Base-by-base conservation (phyloP, 768 basidiomycete genomes). In the Pluteus cervinus region DNA sequence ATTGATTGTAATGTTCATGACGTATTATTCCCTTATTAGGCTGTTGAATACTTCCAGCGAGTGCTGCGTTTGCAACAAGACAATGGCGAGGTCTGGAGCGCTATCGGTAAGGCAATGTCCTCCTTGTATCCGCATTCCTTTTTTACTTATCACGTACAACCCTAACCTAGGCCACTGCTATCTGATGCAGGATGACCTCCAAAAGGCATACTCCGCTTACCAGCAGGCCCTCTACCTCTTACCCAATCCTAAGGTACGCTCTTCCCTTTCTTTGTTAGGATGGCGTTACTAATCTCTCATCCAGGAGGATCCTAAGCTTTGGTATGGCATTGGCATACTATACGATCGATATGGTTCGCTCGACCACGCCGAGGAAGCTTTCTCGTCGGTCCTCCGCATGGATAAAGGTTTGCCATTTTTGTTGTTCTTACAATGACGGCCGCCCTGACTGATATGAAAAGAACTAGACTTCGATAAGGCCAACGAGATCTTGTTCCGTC, bases 311-410 rank as follows among this genome's bases (percentile, higher is more conserved):
- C 93, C 94, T 4, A 97, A 98, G 56, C 71, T 99, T 7, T 99
- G 96, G 96, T 99, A 98, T 56, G 96, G 96, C 24, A 98, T 99
- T 55, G 96, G 96, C 23, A 98, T 98, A 40, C 79, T 98, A 23
- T 98, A 99, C 53, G 96, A 99, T 68, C 84, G 96, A 21, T 99
- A 98, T 52, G 96, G 96, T 11, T 93, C 90, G 36, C 72, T 99
- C 56, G 94, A 99, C 63, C 96, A 98, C 50, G 96, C 96, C 47
- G 96, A 99, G 62, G 96, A 98, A 57, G 96, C 96, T 1, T 99
- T 99, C 52, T 82, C 90, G 0, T 92, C 88, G 9, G 94, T 98
- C 17, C 77, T 99, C 28, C 73, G 85, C 46, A 98, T 97, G 92
- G 93, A 97, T 64, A 87, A 89, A 62, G 87, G 94, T 96, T 55